phyloP scores from a whole-genome alignment of 495 filamentous ascomycete species.

The Peziza echinospora region DNA sequence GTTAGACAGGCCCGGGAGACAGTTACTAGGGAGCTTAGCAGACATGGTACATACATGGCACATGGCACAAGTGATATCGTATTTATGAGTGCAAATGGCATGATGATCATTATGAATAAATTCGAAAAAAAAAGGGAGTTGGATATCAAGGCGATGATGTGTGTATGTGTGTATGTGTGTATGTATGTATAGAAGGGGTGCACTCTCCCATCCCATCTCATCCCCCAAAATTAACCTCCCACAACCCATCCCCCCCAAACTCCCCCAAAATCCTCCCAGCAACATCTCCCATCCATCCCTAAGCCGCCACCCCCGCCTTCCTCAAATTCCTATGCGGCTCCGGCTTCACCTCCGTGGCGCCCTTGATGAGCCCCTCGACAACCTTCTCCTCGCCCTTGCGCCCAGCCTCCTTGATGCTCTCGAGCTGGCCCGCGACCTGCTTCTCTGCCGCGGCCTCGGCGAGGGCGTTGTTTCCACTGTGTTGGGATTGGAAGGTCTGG shows the following conservation, averaged over 20 bases:
- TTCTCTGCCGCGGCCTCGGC: conserved; percentile 68
- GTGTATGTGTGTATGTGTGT: background rate
- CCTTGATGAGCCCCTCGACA: conserved; percentile 53
- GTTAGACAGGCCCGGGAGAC: too few species aligned
- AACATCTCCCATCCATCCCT: background rate
- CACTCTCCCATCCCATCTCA: background rate
- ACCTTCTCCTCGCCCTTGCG: conserved; percentile 59
- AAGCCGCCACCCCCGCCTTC: background rate
- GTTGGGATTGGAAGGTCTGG: conserved; percentile 84
- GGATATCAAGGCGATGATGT: background rate
- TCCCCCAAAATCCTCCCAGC: too few species aligned
- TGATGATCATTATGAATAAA: too few species aligned
- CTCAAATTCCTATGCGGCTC: conserved; percentile 17
- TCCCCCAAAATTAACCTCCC: background rate
- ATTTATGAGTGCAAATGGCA: too few species aligned
- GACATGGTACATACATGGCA: too few species aligned
- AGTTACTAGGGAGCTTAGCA: too few species aligned
- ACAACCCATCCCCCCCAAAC: background rate
- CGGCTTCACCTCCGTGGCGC: conserved; percentile 50
- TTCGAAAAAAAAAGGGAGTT: too few species aligned
- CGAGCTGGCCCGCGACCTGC: conserved; percentile 59
- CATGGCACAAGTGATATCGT: too few species aligned
- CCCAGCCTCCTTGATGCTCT: conserved; percentile 60
- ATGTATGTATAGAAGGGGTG: background rate
- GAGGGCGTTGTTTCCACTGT: conserved; percentile 68